Conservation (phyloP, 345 rosid genomes). For the Aethionema arabicum region DNA sequence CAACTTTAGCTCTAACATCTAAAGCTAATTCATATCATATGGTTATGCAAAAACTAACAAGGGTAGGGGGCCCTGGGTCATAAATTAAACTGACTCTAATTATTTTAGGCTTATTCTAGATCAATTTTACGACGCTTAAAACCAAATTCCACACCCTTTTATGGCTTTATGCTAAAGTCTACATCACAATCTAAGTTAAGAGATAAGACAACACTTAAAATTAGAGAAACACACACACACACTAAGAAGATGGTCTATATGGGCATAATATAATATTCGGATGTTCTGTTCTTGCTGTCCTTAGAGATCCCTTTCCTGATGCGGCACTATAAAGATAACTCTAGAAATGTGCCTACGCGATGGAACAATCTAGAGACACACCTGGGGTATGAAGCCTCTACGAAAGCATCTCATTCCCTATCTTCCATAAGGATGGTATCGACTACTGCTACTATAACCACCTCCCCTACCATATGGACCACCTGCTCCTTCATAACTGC, state of each 20-base stretch:
- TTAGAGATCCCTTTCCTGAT: slow-evolving; percentile 31
- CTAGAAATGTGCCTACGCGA: slow-evolving; percentile 35
- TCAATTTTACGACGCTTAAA: slow-evolving; percentile 19
- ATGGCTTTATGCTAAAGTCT: slow-evolving; percentile 38
- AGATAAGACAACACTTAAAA: slow-evolving; percentile 25
- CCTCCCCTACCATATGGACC: slow-evolving; percentile 74
- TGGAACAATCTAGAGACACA: slow-evolving; percentile 31
- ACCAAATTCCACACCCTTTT: slow-evolving; percentile 34
- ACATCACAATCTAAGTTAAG: slow-evolving; percentile 34
- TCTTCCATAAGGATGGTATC: slow-evolving; percentile 94
- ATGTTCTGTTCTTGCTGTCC: slow-evolving; percentile 37
- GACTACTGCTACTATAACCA: slow-evolving; percentile 94
- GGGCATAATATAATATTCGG: neutral
- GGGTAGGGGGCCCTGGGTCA: too few species aligned
- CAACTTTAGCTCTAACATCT: neutral
- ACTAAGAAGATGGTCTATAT: slow-evolving; percentile 13
- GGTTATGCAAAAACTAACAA: too few species aligned
- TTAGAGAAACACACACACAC: slow-evolving; percentile 22
- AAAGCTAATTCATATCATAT: too few species aligned
- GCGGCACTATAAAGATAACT: slow-evolving; percentile 37
- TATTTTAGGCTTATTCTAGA: slow-evolving; percentile 16
- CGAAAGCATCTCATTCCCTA: slow-evolving; percentile 43
- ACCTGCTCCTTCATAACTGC: slow-evolving; percentile 81
- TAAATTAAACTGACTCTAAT: too few species aligned
- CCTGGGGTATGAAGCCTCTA: slow-evolving; percentile 28